Percentiles rank a stretch among this genome's conserved stretches.
phyloP scores from a whole-genome alignment of 2,329 filamentous ascomycete genomes.

The Neofusicoccum sp. region DNA sequence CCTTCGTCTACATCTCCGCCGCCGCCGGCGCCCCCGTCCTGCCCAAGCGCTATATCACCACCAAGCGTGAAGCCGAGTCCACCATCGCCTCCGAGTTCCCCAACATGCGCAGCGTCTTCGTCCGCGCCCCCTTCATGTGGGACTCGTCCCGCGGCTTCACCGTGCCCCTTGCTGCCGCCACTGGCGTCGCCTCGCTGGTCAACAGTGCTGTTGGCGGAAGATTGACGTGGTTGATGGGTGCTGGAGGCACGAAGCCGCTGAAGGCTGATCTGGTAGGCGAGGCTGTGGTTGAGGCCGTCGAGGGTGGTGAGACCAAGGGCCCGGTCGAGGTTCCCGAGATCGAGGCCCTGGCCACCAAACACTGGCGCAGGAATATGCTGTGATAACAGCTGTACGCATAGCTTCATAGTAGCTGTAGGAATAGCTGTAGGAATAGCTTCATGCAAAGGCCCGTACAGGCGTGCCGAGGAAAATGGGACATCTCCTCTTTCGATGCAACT shows the following conservation, averaged over 20 bases:
- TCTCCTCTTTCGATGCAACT: background rate
- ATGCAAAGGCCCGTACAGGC: background rate
- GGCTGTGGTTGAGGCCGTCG: constrained; percentile 83
- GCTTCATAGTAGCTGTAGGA: background rate
- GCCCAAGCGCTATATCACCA: constrained; percentile 80
- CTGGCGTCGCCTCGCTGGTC: constrained; percentile 70
- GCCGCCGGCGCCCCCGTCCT: constrained; percentile 81
- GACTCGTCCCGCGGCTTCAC: constrained; percentile 80
- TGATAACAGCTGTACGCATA: constrained; percentile 35
- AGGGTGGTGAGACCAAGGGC: constrained; percentile 69
- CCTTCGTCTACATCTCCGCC: constrained; percentile 87
- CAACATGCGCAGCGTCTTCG: constrained; percentile 73
- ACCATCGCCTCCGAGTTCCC: constrained; percentile 72
- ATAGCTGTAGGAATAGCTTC: background rate
- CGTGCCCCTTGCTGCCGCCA: constrained; percentile 76
- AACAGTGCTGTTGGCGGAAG: constrained; percentile 76
- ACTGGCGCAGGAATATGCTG: constrained; percentile 89
- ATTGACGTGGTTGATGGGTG: constrained; percentile 74
- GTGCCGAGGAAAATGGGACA: background rate
- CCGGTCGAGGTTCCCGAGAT: constrained; percentile 77
- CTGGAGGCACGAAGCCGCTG: constrained; percentile 79
- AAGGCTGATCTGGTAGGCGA: constrained; percentile 85
- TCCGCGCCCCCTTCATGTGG: constrained; percentile 86
- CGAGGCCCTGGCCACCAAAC: constrained; percentile 74
- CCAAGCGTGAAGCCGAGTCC: constrained; percentile 86